Evolutionary conservation across 2,329 filamentous ascomycete species (phyloP), one percentile per base, ranked within the genome.

Genomic region (Exophiala oligosperma): DNA sequence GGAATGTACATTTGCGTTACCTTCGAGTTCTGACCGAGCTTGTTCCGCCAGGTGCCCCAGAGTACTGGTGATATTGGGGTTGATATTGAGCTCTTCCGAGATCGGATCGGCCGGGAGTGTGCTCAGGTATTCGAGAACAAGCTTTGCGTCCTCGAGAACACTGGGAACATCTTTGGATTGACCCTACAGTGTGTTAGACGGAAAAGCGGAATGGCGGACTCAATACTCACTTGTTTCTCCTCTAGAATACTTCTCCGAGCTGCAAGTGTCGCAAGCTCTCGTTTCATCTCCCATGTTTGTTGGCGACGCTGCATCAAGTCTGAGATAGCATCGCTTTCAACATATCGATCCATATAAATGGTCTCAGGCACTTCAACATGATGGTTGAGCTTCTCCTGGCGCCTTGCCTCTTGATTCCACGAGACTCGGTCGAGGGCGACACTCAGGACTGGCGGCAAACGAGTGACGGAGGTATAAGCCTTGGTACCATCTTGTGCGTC

Each of bases 281-380:
- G 80, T 61, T 91, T 90, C 73, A 89, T 84, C 47, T 83, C 81
- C 93, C 93, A 97, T 46, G 84, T 84, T 60, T 87, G 79, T 60
- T 86, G 81, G 28, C 91, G 85, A 44, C 83, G 79, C 44, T 81
- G 76, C 70, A 90, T 83, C 1, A 91, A 76, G 1, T 81, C 75
- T 2, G 86, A 83, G 41, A 84, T 80, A 3, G 80, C 78, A 1
- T 81, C 77, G 3, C 84, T 83, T 60, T 91, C 86, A 81, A 92
- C 88, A 72, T 96, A 99, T 28, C 92, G 84, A 73, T 97, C 94
- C 53, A 99, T 79, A 69, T 90, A 96, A 11, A 99, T 81, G 1
- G 82, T 87, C 64, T 94, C 88, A 3, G 88, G 86, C n/a, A 99
- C 84, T 21, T 85, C 81, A 11, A 99, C 83, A 9, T 90, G 85